These are phyloP conservation scores for Cercophora scortea DNA, from an alignment of 495 filamentous ascomycete species.

Conservation along the genomic window DNA sequence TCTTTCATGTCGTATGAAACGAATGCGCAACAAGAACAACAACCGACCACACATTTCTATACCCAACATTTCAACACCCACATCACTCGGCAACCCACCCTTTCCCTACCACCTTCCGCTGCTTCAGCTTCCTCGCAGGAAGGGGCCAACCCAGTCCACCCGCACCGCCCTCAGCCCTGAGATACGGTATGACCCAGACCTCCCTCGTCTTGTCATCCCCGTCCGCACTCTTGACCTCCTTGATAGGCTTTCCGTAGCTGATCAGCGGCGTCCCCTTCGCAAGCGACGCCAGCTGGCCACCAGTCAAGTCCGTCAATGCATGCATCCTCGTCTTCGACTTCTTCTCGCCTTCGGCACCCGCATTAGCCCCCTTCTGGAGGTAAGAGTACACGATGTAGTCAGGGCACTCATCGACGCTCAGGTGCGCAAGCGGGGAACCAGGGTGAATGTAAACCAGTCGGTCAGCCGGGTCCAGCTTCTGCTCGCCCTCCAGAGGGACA, in stretches of 20 bases:
- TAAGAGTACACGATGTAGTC: conserved; percentile 82
- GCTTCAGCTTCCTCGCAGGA: conserved; percentile 71
- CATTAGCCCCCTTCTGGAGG: conserved; percentile 61
- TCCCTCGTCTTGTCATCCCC: conserved; percentile 50
- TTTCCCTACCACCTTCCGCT: conserved; percentile 59
- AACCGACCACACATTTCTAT: no score
- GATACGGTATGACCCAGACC: conserved; percentile 74
- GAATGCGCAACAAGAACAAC: no score
- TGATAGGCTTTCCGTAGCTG: conserved; percentile 82
- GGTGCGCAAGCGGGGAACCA: conserved; percentile 65
- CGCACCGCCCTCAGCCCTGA: conserved; percentile 54
- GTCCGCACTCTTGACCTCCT: conserved; percentile 42
- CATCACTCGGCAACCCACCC: conserved; percentile 61
- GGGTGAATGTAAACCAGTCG: conserved; percentile 75
- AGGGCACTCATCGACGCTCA: conserved; percentile 62
- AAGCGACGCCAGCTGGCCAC: conserved; percentile 66
- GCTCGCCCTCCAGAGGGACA: conserved; percentile 53
- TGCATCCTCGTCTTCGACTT: conserved; percentile 82
- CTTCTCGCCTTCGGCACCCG: conserved; percentile 35
- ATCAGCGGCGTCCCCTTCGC: conserved; percentile 82
- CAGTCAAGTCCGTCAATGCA: conserved; percentile 69
- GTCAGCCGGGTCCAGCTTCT: conserved; percentile 31
- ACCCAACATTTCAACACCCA: no score
- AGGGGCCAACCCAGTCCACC: conserved; percentile 72
- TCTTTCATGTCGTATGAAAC: no score